Evolutionary conservation across 768 basidiomycete genomes (phyloP), one percentile per base, ranked within the genome.

Genomic region (Termitomyces sp.): DNA sequence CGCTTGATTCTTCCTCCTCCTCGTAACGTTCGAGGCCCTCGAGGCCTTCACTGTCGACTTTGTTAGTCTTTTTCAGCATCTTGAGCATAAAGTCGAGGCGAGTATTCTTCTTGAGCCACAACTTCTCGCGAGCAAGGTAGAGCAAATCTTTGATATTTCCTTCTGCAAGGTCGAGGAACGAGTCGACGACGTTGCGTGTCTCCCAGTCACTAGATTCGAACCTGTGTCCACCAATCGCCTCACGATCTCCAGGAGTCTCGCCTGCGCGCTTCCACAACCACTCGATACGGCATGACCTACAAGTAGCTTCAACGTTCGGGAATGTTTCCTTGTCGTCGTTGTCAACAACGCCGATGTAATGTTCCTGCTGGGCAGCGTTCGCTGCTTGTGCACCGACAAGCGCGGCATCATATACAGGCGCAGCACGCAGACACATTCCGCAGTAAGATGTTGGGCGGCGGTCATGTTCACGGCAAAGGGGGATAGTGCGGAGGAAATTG

Each of bases 291-390:
- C 90, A 92, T 46, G 70, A 71, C 41, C 83, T 78, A 67, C 89
- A 92, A 8, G 89, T 90, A 1, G 86, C 76, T 31, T 84, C 82
- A 12, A 87, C 77, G 6, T 75, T 76, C 0, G 85, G 82, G 79
- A 85, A 90, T 0, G 81, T 79, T 13, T 85, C 82, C 18, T 84
- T 79, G 68, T 91, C 89, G 59, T 89, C 88, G 64, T 90, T 90
- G 64, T 88, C 87, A 4, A 80, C 71, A 58, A 83, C 80, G 31
- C 75, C 79, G 12, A 84, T 76, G 18, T 71, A 57, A 18, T 65
- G 56, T 24, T 66, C 66, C 24, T 72, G 63, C 27, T 67, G 52
- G 16, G 58, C 61, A 32, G 59, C 51, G 60, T 63, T 58, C 18
- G 59, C 59, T n/a, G 61, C 56, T 34, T 55, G 59, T 1, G 58